Evolutionary conservation across 495 filamentous ascomycete genomes (phyloP), one percentile per base, ranked within the genome.

Genomic region (Endocarpon pusillum): DNA sequence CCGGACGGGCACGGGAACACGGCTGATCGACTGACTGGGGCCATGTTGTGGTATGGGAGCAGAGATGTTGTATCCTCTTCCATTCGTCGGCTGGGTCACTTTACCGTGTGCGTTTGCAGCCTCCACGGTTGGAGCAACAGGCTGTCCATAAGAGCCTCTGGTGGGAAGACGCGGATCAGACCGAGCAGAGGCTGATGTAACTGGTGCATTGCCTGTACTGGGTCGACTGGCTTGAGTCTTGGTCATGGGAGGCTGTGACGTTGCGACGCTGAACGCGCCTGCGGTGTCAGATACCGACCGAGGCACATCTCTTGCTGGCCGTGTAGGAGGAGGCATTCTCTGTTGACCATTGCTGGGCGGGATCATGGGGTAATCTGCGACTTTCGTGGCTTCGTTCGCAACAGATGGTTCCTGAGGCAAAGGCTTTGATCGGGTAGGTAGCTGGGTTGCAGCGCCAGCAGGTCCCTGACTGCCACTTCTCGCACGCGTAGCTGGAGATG

Each of bases 101-200:
- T 78, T 78, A 40, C 83, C 89, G 55, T 94, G 78, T 22, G 73
- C 87, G 61, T 91, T 94, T 24, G 84, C 86, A 49, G 78, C 75
- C 35, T 82, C 84, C 42, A 94, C 72, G 39, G 81, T 77, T 20
- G 89, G 85, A 35, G 81, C 81, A 44, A 78, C 72, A 29, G 89
- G 87, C 55, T 83, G 81, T 42, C 80, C 78, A 51, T 97, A 94
- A 33, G 82, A 91, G 33, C 80, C 78, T 40, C 84, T 67, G 20
- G 82, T 81, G 40, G 78, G 75, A 34, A 89, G 60, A 24, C 75
- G 62, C 41, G 56, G 60, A 34, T 66, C 64, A n/a, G n/a, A n/a
- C n/a, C n/a, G n/a, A 32, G 61, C 62, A 34, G 64, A 68, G 43
- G 68, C 71, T 9, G 78, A 82, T 19, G 68, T 67, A 67, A 87